Evolutionary conservation across 2,329 filamentous ascomycete species (phyloP).

Genomic region (Alternaria consortialis): DNA sequence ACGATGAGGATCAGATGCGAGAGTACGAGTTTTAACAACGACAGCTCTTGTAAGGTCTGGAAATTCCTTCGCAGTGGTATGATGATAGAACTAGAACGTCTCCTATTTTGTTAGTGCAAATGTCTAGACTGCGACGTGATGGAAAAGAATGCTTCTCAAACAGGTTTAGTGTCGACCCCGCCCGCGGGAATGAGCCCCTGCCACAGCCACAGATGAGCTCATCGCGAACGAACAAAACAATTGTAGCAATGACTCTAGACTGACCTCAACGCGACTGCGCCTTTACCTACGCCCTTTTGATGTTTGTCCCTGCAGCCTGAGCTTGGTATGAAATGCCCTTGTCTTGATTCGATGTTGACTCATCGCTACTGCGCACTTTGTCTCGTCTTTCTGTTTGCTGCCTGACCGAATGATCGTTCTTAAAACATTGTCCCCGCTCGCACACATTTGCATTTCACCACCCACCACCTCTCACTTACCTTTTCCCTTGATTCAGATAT

Average conservation of each 20-base stretch:
- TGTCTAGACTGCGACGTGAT: not conserved
- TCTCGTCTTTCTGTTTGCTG: conserved; percentile 16
- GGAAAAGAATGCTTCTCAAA: not conserved
- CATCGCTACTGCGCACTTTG: conserved; percentile 13
- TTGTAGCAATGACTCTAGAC: conserved; percentile 11
- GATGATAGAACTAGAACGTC: too few relatives aligned
- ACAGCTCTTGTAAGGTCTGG: not conserved
- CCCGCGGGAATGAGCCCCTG: conserved; percentile 17
- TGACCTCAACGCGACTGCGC: conserved; percentile 14
- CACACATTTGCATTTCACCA: conserved; percentile 14
- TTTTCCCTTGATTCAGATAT: conserved; percentile 21
- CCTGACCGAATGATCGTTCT: conserved; percentile 29
- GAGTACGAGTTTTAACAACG: too few relatives aligned
- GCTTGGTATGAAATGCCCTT: conserved; percentile 28
- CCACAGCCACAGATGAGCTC: conserved; percentile 23
- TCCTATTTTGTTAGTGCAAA: not conserved
- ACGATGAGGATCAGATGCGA: not conserved
- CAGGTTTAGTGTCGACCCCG: conserved; percentile 5
- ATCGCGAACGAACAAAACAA: conserved; percentile 13
- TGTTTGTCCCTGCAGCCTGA: not conserved
- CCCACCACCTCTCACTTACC: conserved; percentile 25
- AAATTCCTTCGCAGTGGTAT: not conserved
- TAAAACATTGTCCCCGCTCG: conserved; percentile 25
- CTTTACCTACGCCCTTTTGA: conserved; percentile 20
- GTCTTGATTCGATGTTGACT: conserved; percentile 14